phyloP scores from a whole-genome alignment of 495 filamentous ascomycete species.

The Aspergillus biplanus region DNA sequence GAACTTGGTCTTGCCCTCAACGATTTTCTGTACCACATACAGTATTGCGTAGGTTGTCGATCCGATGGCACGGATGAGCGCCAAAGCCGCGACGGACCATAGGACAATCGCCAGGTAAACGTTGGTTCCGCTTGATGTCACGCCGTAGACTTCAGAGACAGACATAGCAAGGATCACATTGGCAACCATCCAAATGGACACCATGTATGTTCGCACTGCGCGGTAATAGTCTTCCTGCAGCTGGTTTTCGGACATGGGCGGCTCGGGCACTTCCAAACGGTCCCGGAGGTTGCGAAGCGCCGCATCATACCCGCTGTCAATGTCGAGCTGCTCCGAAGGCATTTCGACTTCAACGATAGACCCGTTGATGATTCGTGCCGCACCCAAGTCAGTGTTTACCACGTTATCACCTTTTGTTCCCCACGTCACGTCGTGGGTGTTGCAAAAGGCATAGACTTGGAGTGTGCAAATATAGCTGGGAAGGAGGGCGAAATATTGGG shows the following conservation, averaged over 20 bases:
- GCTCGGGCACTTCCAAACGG: conserved; percentile 75
- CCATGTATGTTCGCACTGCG: conserved; percentile 97
- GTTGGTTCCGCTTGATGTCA: conserved; percentile 70
- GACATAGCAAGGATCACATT: conserved; percentile 94
- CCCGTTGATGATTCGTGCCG: conserved; percentile 70
- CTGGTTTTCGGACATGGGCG: conserved; percentile 70
- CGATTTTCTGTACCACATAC: conserved; percentile 78
- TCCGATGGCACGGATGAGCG: conserved; percentile 81
- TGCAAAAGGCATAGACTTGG: conserved; percentile 99
- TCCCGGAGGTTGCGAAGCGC: conserved; percentile 95
- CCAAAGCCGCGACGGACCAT: conserved; percentile 87
- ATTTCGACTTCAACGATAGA: conserved; percentile 83
- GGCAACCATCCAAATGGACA: conserved; percentile 90
- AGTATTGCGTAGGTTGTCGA: conserved; percentile 80
- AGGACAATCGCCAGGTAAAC: conserved; percentile 92
- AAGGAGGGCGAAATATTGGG: conserved; percentile 92
- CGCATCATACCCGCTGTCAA: conserved; percentile 96
- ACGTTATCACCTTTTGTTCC: conserved; percentile 99
- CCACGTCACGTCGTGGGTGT: conserved; percentile 99
- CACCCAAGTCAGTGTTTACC: conserved; percentile 86
- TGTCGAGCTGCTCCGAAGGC: conserved; percentile 96
- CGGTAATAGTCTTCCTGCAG: conserved; percentile 98
- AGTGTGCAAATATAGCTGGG: conserved; percentile 95
- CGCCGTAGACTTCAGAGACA: conserved; percentile 82
- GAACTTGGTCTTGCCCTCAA: conserved; percentile 79